phyloP scores from a whole-genome alignment of 2,329 filamentous ascomycete genomes.

The Arthrobotrys pseudoclavata region DNA sequence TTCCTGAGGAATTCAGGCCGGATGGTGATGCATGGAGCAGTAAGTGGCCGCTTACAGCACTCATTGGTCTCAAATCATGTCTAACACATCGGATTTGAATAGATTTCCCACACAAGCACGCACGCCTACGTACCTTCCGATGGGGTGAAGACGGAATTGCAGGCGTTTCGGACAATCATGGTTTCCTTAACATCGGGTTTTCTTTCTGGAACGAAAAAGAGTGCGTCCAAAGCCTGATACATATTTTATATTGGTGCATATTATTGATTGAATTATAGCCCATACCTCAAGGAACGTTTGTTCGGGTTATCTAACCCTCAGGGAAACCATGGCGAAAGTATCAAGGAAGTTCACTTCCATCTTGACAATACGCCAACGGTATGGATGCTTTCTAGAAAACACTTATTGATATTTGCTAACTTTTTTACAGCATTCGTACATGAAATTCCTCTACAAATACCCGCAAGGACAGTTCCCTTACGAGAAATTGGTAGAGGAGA shows the following conservation, averaged over 20 bases:
- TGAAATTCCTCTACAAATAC: slow-evolving; percentile 99
- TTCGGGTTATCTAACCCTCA: slow-evolving; percentile 97
- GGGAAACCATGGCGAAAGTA: slow-evolving; percentile 95
- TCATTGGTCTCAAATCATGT: not conserved
- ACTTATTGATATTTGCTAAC: slow-evolving; percentile 61
- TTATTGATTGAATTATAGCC: slow-evolving; percentile 69
- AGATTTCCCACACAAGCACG: slow-evolving; percentile 96
- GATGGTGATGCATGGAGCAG: slow-evolving; percentile 96
- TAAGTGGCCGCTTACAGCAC: slow-evolving; percentile 69
- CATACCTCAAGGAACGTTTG: slow-evolving; percentile 92
- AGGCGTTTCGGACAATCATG: slow-evolving; percentile 81
- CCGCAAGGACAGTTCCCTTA: slow-evolving; percentile 93
- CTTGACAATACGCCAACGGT: slow-evolving; percentile 89
- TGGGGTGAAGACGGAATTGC: slow-evolving; percentile 99
- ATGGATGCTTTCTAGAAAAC: not conserved
- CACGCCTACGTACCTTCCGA: slow-evolving; percentile 86
- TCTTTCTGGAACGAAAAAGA: slow-evolving; percentile 98
- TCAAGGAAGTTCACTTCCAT: slow-evolving; percentile 98
- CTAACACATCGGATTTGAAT: slow-evolving; percentile 23
- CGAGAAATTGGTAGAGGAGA: slow-evolving; percentile 86
- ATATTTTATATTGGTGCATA: not conserved
- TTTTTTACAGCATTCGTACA: slow-evolving; percentile 85
- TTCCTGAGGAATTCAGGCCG: slow-evolving; percentile 68
- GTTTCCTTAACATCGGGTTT: slow-evolving; percentile 91
- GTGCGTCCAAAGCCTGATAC: slow-evolving; percentile 70